Evolutionary conservation across 768 basidiomycete genomes (phyloP).

Genomic region (Xerocomellus amylosporus): DNA sequence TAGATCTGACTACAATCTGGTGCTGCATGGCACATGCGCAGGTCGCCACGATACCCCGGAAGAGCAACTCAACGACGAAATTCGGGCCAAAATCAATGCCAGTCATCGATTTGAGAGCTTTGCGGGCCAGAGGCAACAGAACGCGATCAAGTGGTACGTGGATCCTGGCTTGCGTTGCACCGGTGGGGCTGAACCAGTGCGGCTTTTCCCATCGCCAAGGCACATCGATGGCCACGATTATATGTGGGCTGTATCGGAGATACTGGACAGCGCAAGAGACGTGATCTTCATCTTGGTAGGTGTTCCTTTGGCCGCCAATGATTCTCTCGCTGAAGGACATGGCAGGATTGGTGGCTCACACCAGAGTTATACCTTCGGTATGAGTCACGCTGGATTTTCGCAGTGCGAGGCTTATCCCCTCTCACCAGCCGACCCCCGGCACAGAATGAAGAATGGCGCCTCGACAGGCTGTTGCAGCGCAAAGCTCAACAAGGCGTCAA

Average conservation of each 20-base stretch:
- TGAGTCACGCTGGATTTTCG: neutral
- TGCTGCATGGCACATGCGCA: constrained; percentile 7
- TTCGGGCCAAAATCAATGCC: constrained; percentile 71
- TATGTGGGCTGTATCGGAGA: constrained; percentile 90
- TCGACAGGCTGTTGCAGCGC: constrained; percentile 79
- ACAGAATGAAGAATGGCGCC: constrained; percentile 78
- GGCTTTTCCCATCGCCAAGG: constrained; percentile 35
- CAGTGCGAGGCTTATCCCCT: constrained; percentile 8
- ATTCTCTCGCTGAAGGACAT: constrained; percentile 1
- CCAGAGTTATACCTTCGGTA: constrained; percentile 89
- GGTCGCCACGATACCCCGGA: constrained; percentile 73
- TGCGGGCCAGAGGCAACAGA: constrained; percentile 64
- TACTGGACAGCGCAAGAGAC: constrained; percentile 79
- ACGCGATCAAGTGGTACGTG: constrained; percentile 78
- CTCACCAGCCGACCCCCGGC: constrained; percentile 69
- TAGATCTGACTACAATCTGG: neutral
- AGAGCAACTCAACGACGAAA: constrained; percentile 67
- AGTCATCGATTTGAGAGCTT: constrained; percentile 86
- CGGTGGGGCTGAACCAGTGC: neutral
- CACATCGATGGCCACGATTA: constrained; percentile 97
- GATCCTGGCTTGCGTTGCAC: neutral
- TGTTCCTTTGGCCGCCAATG: neutral
- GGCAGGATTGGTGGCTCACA: constrained; percentile 88
- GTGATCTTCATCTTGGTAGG: constrained; percentile 82
- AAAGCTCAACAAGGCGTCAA: constrained; percentile 94